Evolutionary conservation across 2,329 filamentous ascomycete species (phyloP).

Genomic region (Colletotrichum chlorophyti): DNA sequence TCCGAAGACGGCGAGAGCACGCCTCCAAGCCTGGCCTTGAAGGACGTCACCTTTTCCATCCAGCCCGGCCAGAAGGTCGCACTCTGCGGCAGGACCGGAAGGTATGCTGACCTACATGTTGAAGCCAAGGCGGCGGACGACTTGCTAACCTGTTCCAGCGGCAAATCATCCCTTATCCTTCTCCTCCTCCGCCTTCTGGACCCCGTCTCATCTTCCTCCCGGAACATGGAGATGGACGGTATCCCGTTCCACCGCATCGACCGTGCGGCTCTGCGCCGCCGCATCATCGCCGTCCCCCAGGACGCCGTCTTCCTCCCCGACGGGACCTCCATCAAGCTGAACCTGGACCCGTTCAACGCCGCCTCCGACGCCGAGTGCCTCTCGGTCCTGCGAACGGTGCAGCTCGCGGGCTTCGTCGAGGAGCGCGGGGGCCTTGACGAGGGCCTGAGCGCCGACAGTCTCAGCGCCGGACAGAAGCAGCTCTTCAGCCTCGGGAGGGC

Average conservation of each 20-base stretch:
- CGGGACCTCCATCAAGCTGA: slow-evolving; percentile 41
- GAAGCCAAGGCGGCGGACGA: accelerated
- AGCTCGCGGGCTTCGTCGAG: slow-evolving; percentile 35
- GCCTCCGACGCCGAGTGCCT: slow-evolving; percentile 36
- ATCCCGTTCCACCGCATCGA: slow-evolving; percentile 42
- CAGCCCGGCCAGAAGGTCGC: slow-evolving; percentile 31
- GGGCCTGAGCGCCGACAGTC: slow-evolving; percentile 48
- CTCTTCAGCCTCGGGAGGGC: slow-evolving; percentile 66
- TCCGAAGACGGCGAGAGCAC: background rate
- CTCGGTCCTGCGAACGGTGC: slow-evolving; percentile 36
- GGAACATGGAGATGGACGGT: slow-evolving; percentile 45
- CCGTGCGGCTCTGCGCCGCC: slow-evolving; percentile 45
- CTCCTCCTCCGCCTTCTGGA: slow-evolving; percentile 43
- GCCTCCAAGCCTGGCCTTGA: slow-evolving; percentile 13
- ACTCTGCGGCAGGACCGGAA: slow-evolving; percentile 35
- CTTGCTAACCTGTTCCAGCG: slow-evolving; percentile 30
- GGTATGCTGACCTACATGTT: slow-evolving; percentile 3
- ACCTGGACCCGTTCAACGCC: slow-evolving; percentile 43
- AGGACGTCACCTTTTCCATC: slow-evolving; percentile 25
- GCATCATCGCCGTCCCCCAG: slow-evolving; percentile 54
- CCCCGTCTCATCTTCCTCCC: slow-evolving; percentile 29
- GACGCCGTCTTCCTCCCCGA: slow-evolving; percentile 53
- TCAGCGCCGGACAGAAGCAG: slow-evolving; percentile 64
- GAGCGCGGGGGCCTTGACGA: slow-evolving; percentile 35
- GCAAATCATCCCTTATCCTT: slow-evolving; percentile 44